These are phyloP conservation scores for Crithidia bombi DNA, from an alignment of 208 protist species.

Conservation along the genomic window DNA sequence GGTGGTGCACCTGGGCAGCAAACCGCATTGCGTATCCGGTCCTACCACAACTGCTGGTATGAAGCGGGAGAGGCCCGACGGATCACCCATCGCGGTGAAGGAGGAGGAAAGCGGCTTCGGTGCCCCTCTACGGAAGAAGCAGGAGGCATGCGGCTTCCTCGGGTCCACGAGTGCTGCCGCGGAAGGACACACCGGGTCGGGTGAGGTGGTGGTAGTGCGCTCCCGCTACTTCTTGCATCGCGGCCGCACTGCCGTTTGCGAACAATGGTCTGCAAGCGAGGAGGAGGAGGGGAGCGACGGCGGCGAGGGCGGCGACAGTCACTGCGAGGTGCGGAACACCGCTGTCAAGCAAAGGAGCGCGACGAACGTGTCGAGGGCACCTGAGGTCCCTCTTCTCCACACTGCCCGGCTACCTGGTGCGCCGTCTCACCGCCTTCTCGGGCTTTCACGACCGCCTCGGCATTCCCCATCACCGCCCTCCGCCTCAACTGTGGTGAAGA, in stretches of 20 bases:
- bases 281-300: slow-evolving; percentile 9
- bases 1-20: slow-evolving; percentile 33
- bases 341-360: background rate
- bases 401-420: background rate
- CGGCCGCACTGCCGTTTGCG: slow-evolving; percentile 39
- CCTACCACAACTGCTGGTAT: background rate
- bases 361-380: background rate
- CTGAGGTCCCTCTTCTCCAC: background rate
- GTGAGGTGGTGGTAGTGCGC: slow-evolving; percentile 47
- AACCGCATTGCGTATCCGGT: background rate
- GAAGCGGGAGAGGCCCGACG: slow-evolving; percentile 8
- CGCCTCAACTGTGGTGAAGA: background rate
- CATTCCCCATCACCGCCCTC: background rate
- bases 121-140: slow-evolving; percentile 47
- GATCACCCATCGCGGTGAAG: background rate
- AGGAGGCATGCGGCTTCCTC: slow-evolving; percentile 46
- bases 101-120: slow-evolving; percentile 28
- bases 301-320: background rate
- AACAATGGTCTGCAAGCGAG: slow-evolving; percentile 37
- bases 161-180: background rate
- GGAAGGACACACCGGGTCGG: background rate
- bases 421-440: background rate
- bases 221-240: slow-evolving; percentile 64
- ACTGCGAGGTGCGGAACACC: background rate
- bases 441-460: background rate